A percentile compares a stretch with the other conserved stretches of the same genome.
Evolutionary conservation across 1,284 basidiomycete species (phyloP).

Genomic region (Fomitiporia mediterranea): DNA sequence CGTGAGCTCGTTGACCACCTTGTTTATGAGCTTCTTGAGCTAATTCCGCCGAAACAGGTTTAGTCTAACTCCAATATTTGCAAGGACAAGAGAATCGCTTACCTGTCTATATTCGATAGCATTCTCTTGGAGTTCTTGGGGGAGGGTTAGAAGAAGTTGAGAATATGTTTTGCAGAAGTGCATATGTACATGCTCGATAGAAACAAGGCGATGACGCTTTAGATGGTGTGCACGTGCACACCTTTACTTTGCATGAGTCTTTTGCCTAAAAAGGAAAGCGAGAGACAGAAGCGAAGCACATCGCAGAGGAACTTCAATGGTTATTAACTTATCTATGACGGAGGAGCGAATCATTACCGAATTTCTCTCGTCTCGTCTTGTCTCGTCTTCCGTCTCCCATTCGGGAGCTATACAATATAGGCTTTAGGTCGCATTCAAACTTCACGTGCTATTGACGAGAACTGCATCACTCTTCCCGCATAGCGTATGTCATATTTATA

Average conservation of each 20-base stretch:
- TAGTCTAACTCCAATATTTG: neutral
- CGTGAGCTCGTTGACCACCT: conserved; percentile 78
- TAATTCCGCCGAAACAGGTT: conserved; percentile 29
- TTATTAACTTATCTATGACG: too few relatives aligned
- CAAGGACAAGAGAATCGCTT: conserved; percentile 17
- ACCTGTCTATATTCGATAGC: conserved; percentile 88
- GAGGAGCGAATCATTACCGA: too few relatives aligned
- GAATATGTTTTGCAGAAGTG: conserved; percentile 80
- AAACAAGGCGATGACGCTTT: neutral
- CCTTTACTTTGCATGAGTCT: neutral
- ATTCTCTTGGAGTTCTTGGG: conserved; percentile 68
- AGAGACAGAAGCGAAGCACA: too few relatives aligned
- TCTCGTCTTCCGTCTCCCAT: too few relatives aligned
- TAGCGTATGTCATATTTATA: too few relatives aligned
- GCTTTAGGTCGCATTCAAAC: too few relatives aligned
- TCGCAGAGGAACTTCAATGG: too few relatives aligned
- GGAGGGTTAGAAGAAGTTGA: conserved; percentile 65
- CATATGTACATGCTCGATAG: conserved; percentile 42
- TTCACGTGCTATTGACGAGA: too few relatives aligned
- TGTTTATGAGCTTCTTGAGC: conserved; percentile 92
- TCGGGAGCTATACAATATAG: too few relatives aligned
- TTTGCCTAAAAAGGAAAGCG: neutral
- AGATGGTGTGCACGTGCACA: neutral
- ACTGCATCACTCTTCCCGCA: too few relatives aligned
- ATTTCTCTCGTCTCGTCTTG: too few relatives aligned